Percentiles rank a stretch among this genome's conserved stretches.
These are phyloP conservation scores for Fusarium longipes DNA, from an alignment of 2,329 filamentous ascomycete species.

Conservation along the genomic window DNA sequence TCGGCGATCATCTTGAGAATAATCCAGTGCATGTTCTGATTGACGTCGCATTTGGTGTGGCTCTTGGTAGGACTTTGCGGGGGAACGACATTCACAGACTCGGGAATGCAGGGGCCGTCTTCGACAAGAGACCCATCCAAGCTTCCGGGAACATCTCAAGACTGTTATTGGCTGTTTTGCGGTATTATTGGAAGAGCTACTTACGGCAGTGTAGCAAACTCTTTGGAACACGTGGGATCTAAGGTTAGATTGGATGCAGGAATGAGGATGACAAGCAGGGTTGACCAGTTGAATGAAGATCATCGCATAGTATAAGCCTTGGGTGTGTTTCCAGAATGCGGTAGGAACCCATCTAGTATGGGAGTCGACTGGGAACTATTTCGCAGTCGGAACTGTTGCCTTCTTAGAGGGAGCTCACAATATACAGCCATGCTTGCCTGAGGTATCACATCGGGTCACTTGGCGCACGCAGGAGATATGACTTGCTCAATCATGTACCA, in stretches of 20 bases:
- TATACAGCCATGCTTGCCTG: too few species aligned
- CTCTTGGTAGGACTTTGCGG: background rate
- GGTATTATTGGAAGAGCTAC: background rate
- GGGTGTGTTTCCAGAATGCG: background rate
- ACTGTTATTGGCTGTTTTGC: background rate
- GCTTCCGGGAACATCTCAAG: background rate
- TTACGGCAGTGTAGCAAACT: background rate
- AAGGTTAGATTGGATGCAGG: background rate
- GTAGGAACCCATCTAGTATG: background rate
- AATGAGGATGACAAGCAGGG: background rate
- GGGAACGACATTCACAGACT: background rate
- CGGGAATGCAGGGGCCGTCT: conserved; percentile 14
- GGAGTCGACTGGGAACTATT: too few species aligned
- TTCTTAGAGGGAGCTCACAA: too few species aligned
- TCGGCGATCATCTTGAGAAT: background rate
- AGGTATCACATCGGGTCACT: too few species aligned
- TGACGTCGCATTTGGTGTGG: background rate
- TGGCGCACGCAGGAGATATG: too few species aligned
- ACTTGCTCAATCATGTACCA: too few species aligned
- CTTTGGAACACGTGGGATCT: conserved; percentile 2
- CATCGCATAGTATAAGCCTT: background rate
- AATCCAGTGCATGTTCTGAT: background rate
- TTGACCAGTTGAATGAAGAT: background rate
- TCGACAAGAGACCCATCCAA: background rate
- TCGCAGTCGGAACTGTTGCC: too few species aligned